A percentile compares a stretch with the other conserved stretches of the same genome.
These are phyloP conservation scores for Picochlorum sp. DNA, from an alignment of 139 green algal species.

Conservation along the genomic window DNA sequence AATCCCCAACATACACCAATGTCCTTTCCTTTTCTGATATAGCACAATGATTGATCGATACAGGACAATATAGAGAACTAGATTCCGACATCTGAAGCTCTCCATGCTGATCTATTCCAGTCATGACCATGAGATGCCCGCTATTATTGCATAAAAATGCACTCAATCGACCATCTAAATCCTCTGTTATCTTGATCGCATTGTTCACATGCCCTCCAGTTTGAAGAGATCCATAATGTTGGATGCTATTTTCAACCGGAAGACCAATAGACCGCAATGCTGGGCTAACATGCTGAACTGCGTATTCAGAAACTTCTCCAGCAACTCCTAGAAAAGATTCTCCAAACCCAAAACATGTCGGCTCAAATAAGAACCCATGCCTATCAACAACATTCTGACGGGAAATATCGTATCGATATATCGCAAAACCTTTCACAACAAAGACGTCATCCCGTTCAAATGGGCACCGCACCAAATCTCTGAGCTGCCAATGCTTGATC, in stretches of 20 bases:
- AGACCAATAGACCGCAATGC: background rate
- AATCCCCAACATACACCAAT: slow-evolving; percentile 57
- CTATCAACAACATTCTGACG: slow-evolving; percentile 22
- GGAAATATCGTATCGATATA: slow-evolving; percentile 16
- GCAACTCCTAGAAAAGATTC: slow-evolving; percentile 1
- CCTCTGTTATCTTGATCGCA: slow-evolving; percentile 35
- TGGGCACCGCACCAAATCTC: slow-evolving; percentile 58
- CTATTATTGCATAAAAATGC: slow-evolving; percentile 51
- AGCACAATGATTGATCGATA: slow-evolving; percentile 65
- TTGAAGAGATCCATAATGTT: slow-evolving; percentile 2
- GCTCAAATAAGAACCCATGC: slow-evolving; percentile 47
- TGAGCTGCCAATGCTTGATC: slow-evolving; percentile 57
- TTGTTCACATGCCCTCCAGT: slow-evolving; percentile 53
- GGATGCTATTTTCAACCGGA: slow-evolving; percentile 21
- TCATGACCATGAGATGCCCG: slow-evolving; percentile 49
- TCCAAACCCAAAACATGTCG: slow-evolving; percentile 52
- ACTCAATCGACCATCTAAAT: slow-evolving; percentile 20
- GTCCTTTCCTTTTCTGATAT: slow-evolving; percentile 35
- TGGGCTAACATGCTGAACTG: slow-evolving; percentile 24
- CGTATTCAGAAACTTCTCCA: slow-evolving; percentile 23
- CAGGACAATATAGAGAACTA: slow-evolving; percentile 34
- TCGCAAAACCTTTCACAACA: slow-evolving; percentile 6
- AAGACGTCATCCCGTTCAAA: background rate
- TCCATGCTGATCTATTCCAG: slow-evolving; percentile 22
- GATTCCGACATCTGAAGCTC: background rate